Evolutionary conservation across 2,329 filamentous ascomycete genomes (phyloP).

Genomic region (Microdochium nivale): DNA sequence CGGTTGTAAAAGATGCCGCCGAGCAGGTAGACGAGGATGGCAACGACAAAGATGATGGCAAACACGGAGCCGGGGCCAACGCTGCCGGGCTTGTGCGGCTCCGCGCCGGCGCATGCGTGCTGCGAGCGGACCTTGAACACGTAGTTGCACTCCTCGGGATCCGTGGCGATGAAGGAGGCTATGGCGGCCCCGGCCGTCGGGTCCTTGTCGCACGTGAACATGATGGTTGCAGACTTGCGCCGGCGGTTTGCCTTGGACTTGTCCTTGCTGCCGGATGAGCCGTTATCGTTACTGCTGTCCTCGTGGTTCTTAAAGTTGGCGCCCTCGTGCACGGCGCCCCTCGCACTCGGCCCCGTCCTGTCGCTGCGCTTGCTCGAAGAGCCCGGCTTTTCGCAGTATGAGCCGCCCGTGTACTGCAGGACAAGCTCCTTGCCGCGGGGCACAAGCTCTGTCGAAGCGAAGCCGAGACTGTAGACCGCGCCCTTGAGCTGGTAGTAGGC

Average conservation of each 20-base stretch:
- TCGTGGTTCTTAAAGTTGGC: conserved; percentile 20
- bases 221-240: conserved; percentile 78
- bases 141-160: conserved; percentile 87
- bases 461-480: conserved; percentile 69
- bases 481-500: conserved; percentile 64
- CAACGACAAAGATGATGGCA: conserved; percentile 70
- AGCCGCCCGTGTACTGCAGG: conserved; percentile 69
- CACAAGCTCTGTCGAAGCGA: conserved; percentile 41
- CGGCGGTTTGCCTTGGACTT: conserved; percentile 20
- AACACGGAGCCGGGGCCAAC: conserved; percentile 71
- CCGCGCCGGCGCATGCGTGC: conserved; percentile 64
- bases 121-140: conserved; percentile 87
- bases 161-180: conserved; percentile 73
- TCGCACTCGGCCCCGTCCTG: conserved; percentile 14
- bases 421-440: conserved; percentile 67
- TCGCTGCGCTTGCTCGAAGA: conserved; percentile 19
- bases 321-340: conserved; percentile 23
- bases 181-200: conserved; percentile 58
- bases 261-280: conserved; percentile 5
- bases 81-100: conserved; percentile 64
- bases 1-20: conserved; percentile 94
- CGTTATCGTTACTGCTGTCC: conserved; percentile 18
- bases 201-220: conserved; percentile 86
- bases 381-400: conserved; percentile 54
- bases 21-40: conserved; percentile 79